These are phyloP conservation scores for Yamadazyma scolyti DNA, from an alignment of 805 yeast genomes.

Conservation along the genomic window DNA sequence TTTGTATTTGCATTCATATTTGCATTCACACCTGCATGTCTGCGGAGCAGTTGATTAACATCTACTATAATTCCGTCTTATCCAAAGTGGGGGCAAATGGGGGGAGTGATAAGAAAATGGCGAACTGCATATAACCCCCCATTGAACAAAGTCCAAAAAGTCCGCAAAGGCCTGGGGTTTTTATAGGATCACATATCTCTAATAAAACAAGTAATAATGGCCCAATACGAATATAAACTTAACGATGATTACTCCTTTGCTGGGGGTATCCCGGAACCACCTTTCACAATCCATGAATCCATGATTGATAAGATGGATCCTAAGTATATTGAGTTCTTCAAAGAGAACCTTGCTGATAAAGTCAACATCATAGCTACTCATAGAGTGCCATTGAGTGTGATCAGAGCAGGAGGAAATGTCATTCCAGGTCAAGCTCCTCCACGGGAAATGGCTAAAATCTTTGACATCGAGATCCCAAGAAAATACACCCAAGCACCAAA, in stretches of 20 bases:
- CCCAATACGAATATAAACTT: slow-evolving; percentile 15
- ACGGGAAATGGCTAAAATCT: slow-evolving; percentile 19
- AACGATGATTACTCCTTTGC: slow-evolving; percentile 19
- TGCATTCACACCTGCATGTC: no score
- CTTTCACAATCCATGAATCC: slow-evolving; percentile 26
- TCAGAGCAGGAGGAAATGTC: slow-evolving; percentile 34
- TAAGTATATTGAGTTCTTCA: slow-evolving; percentile 34
- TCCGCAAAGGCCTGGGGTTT: no score
- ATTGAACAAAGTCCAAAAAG: no score
- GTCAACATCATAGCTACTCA: slow-evolving; percentile 32
- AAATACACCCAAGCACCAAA: slow-evolving; percentile 17
- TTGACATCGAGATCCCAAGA: slow-evolving; percentile 30
- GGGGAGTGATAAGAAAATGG: no score
- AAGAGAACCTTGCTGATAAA: slow-evolving; percentile 17
- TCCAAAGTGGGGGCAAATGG: no score
- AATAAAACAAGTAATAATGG: slow-evolving; percentile 7
- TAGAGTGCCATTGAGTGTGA: slow-evolving; percentile 24
- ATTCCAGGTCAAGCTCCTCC: slow-evolving; percentile 39
- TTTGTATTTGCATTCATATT: no score
- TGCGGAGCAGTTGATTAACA: no score
- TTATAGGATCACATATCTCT: no score
- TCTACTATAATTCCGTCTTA: no score
- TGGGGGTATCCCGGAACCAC: slow-evolving; percentile 24
- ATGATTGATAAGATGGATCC: slow-evolving; percentile 31
- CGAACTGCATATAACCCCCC: no score